A percentile compares a stretch with the other conserved stretches of the same genome.
These are phyloP conservation scores for Arthromyces matolae DNA, from an alignment of 768 basidiomycete genomes.

Conservation along the genomic window DNA sequence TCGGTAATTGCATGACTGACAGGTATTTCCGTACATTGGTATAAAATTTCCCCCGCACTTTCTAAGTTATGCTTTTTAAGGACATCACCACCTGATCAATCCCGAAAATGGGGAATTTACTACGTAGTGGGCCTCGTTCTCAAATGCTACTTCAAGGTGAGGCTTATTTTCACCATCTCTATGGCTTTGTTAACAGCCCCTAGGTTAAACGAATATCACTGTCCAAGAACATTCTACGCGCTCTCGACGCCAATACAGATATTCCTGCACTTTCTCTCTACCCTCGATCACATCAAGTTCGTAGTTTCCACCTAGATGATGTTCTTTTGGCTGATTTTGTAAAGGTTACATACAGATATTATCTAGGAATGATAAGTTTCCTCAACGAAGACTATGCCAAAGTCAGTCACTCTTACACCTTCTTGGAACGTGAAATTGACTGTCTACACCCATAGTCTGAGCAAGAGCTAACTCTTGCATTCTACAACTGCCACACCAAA, in stretches of 20 bases:
- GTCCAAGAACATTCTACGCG: slow-evolving; percentile 88
- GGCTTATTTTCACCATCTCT: slow-evolving; percentile 26
- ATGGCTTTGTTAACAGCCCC: slow-evolving; percentile 1
- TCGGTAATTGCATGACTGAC: slow-evolving; percentile 86
- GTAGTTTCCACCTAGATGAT: slow-evolving; percentile 1
- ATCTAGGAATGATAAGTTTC: slow-evolving; percentile 92
- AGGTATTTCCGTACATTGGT: slow-evolving; percentile 24
- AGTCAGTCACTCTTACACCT: slow-evolving; percentile 35
- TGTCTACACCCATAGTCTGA: slow-evolving; percentile 53
- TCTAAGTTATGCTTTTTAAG: slow-evolving; percentile 29
- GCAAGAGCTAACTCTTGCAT: slow-evolving; percentile 81
- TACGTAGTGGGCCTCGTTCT: slow-evolving; percentile 87
- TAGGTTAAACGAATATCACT: slow-evolving; percentile 90
- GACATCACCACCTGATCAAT: slow-evolving; percentile 65
- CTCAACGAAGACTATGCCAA: slow-evolving; percentile 88
- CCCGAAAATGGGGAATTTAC: slow-evolving; percentile 89
- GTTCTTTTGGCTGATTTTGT: slow-evolving; percentile 14
- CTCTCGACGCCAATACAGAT: slow-evolving; percentile 80
- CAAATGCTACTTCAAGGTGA: slow-evolving; percentile 91
- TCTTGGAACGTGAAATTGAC: background rate
- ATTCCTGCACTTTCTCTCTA: slow-evolving; percentile 74
- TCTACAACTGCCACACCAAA: slow-evolving; percentile 72
- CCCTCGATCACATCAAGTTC: slow-evolving; percentile 83
- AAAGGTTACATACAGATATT: slow-evolving; percentile 92
- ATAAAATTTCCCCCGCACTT: background rate